These are phyloP conservation scores for Aspergillus pseudoviridinutans DNA, from an alignment of 2,329 filamentous ascomycete species.

Conservation along the genomic window DNA sequence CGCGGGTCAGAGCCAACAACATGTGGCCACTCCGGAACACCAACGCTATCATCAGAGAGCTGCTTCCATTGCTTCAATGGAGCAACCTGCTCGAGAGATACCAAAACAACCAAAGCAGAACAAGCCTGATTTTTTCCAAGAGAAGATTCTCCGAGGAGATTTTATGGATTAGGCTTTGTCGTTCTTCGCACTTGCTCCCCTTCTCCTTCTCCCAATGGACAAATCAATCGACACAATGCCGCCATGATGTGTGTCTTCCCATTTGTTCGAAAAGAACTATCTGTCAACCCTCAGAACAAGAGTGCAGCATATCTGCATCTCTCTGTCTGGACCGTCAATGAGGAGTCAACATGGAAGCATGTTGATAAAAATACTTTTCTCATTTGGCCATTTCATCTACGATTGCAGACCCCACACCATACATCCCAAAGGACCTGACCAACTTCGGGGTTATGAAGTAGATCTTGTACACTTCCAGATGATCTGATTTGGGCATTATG, in stretches of 20 bases:
- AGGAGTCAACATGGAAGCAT: not conserved
- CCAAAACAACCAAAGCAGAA: conserved; percentile 48
- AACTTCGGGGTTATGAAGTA: not conserved
- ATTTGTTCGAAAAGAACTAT: not conserved
- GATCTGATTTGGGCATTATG: not conserved
- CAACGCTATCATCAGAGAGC: conserved; percentile 41
- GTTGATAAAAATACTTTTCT: not conserved
- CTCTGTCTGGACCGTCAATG: not conserved
- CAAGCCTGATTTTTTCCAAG: conserved; percentile 92
- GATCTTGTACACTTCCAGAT: not conserved
- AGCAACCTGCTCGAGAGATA: conserved; percentile 48
- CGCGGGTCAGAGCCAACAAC: conserved; percentile 26
- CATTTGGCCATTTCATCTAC: not conserved
- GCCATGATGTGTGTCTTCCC: not conserved
- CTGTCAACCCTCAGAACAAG: not conserved
- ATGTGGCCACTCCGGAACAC: conserved; percentile 45
- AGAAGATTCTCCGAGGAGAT: conserved; percentile 94
- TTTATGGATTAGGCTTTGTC: conserved; percentile 76
- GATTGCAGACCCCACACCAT: not conserved
- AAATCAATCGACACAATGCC: not conserved
- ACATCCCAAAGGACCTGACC: not conserved
- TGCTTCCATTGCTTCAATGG: conserved; percentile 50
- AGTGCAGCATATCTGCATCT: not conserved
- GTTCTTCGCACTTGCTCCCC: not conserved
- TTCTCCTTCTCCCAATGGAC: not conserved